Percentiles rank a stretch among this genome's conserved stretches.
Conservation (phyloP, 2,329 filamentous ascomycete genomes). For the Cercospora sp. region DNA sequence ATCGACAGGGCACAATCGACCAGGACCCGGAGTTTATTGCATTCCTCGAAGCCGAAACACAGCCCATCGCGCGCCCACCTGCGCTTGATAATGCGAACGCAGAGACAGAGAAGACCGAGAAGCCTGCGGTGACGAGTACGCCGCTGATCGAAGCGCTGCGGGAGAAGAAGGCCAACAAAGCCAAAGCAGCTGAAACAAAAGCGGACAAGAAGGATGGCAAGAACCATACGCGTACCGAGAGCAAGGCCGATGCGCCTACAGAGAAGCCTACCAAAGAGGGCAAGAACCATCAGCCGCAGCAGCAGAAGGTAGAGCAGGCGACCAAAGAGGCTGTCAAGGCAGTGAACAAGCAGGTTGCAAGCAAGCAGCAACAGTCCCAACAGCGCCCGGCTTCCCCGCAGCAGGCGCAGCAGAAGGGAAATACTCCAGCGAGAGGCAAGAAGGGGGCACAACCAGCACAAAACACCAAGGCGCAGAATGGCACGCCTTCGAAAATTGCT, state of each 20-base stretch:
- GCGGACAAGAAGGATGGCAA: constrained; percentile 39
- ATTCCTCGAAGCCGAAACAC: constrained; percentile 84
- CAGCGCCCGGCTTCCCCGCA: constrained; percentile 26
- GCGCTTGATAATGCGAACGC: constrained; percentile 53
- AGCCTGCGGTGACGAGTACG: constrained; percentile 72
- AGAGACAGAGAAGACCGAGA: constrained; percentile 48
- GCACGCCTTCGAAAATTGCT: constrained; percentile 39
- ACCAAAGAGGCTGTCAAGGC: constrained; percentile 59
- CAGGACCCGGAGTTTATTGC: constrained; percentile 94
- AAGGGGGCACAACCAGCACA: constrained; percentile 24
- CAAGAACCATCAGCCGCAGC: constrained; percentile 39
- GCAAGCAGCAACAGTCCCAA: constrained; percentile 30
- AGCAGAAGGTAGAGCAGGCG: constrained; percentile 35
- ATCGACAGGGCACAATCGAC: constrained; percentile 90
- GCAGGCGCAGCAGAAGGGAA: constrained; percentile 37
- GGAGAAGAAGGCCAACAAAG: constrained; percentile 54
- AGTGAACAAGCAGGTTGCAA: constrained; percentile 49
- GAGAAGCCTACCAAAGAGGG: constrained; percentile 37
- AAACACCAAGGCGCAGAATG: constrained; percentile 34
- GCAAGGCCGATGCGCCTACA: constrained; percentile 37
- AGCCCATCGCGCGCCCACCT: constrained; percentile 61
- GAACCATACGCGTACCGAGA: constrained; percentile 35
- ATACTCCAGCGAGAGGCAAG: constrained; percentile 34
- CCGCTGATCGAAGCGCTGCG: constrained; percentile 87
- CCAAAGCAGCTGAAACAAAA: constrained; percentile 33